These are phyloP conservation scores for Pyrenophora teres DNA, from an alignment of 2,329 filamentous ascomycete genomes.

Conservation along the genomic window DNA sequence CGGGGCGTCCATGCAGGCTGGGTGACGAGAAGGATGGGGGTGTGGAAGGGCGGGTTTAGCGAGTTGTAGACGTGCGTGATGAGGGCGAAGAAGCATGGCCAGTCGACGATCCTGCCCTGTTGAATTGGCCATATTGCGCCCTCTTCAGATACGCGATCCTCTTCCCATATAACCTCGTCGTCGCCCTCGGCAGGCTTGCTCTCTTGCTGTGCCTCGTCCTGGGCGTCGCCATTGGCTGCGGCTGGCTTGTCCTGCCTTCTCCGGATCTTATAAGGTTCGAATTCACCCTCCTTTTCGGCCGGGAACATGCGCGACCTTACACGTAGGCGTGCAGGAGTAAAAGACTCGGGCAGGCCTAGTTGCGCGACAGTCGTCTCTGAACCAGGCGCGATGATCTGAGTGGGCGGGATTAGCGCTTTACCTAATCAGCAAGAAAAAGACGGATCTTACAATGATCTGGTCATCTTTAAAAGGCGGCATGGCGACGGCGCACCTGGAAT, in stretches of 20 bases:
- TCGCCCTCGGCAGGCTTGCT: slow-evolving; percentile 48
- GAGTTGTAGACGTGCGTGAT: slow-evolving; percentile 89
- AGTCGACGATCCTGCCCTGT: slow-evolving; percentile 83
- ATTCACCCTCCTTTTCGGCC: slow-evolving; percentile 74
- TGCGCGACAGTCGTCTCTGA: slow-evolving; percentile 90
- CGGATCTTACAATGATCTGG: slow-evolving; percentile 49
- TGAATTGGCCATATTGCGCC: slow-evolving; percentile 86
- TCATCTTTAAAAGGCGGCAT: slow-evolving; percentile 55
- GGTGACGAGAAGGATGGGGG: slow-evolving; percentile 86
- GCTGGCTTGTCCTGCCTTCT: slow-evolving; percentile 45
- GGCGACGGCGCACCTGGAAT: slow-evolving; percentile 14
- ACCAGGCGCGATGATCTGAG: slow-evolving; percentile 73
- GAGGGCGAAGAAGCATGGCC: slow-evolving; percentile 91
- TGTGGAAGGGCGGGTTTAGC: slow-evolving; percentile 90
- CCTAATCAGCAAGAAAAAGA: neutral
- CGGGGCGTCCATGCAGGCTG: slow-evolving; percentile 89
- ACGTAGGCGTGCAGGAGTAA: slow-evolving; percentile 85
- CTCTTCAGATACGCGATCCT: slow-evolving; percentile 85
- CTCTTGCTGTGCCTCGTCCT: slow-evolving; percentile 27
- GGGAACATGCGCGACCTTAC: slow-evolving; percentile 93
- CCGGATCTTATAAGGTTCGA: slow-evolving; percentile 80
- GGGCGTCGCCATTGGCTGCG: slow-evolving; percentile 38
- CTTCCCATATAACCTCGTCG: slow-evolving; percentile 75
- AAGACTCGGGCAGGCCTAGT: slow-evolving; percentile 84
- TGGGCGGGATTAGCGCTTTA: slow-evolving; percentile 15